Base-by-base conservation (phyloP, 2,329 filamentous ascomycete species). In the Colletotrichum camelliae region DNA sequence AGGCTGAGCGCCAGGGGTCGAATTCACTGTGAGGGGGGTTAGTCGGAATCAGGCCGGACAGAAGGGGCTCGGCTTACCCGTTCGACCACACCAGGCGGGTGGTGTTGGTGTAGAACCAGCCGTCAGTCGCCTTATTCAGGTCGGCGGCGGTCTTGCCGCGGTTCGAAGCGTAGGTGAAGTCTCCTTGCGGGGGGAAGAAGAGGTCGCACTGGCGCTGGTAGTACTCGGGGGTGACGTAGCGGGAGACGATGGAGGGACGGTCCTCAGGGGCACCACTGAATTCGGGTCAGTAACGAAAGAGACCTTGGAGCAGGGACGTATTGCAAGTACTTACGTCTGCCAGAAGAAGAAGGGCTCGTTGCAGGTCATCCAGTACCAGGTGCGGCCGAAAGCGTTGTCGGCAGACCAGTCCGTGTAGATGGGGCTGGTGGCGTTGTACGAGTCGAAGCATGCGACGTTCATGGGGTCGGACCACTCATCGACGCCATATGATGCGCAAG, bases 291-390 rank as follows among this genome's bases (percentile, higher is more conserved):
- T 78, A 67, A 52, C n/a, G 9, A 12, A 12, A 2, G 1, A 18
- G 9, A 16, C 37, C 5, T 7, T 29, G 24, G 16, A 35, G 21
- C 12, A 33, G 27, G 5, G 27, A 31, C 21, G n/a, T n/a, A 16
- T 24, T 24, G 29, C 2, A 6, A 18, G 13, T 15, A 80, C 86
- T 79, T 81, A 88, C 84, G 87, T 87, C 80, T 91, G 89, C 87
- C 88, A 92, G 81, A 69, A 73, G 65, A 74, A 69, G 35, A 76
- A 74, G 12, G 91, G 91, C 80, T 93, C 90, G 80, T 93, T 93
- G 85, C 92, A 93, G 2, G 88, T 85, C 82, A 92, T 87, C 91
- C 91, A 93, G 9, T 85, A 81, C 91, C 90, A 93, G 76, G 91
- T 89, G 0, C 90, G 83, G 77, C 89, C 85, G 21, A 84, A 78